phyloP scores from a whole-genome alignment of 2,329 filamentous ascomycete species.

The Lasiodiplodia gonubiensis region DNA sequence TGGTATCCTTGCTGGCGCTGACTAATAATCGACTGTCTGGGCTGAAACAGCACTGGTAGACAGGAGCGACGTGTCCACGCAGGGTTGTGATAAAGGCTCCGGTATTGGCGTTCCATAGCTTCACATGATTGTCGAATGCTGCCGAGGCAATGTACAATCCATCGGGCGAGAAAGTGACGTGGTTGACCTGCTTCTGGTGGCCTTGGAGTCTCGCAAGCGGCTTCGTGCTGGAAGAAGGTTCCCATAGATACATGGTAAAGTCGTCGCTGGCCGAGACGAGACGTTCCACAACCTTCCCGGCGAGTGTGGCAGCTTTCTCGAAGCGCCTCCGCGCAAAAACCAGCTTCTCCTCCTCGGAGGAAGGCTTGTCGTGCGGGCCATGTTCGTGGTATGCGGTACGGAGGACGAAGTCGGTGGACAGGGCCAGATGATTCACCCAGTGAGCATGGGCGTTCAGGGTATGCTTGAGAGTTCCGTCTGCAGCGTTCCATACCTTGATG shows the following conservation, averaged over 20 bases:
- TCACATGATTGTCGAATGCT: constrained; percentile 93
- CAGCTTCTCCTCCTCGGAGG: constrained; percentile 71
- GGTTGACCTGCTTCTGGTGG: constrained; percentile 96
- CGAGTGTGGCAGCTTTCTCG: constrained; percentile 79
- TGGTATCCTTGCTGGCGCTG: constrained; percentile 88
- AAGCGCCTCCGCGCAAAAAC: constrained; percentile 81
- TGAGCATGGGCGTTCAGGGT: constrained; percentile 84
- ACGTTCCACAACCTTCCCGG: constrained; percentile 79
- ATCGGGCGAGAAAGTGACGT: constrained; percentile 92
- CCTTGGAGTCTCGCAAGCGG: constrained; percentile 88
- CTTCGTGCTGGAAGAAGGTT: constrained; percentile 74
- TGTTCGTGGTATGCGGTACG: constrained; percentile 89
- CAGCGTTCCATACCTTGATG: constrained; percentile 86
- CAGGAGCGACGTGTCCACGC: constrained; percentile 85
- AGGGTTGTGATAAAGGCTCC: constrained; percentile 83
- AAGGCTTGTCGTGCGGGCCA: constrained; percentile 63
- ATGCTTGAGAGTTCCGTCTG: constrained; percentile 78
- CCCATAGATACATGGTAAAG: constrained; percentile 96
- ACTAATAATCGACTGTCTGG: constrained; percentile 90
- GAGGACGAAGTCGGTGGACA: constrained; percentile 90
- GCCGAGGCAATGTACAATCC: constrained; percentile 85
- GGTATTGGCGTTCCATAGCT: constrained; percentile 82
- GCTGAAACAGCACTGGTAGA: constrained; percentile 92
- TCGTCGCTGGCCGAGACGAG: constrained; percentile 92
- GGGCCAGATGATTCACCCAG: constrained; percentile 92